phyloP scores from a whole-genome alignment of 225 moss, liverwort and hornwort genomes.

The Polytrichum commune region DNA sequence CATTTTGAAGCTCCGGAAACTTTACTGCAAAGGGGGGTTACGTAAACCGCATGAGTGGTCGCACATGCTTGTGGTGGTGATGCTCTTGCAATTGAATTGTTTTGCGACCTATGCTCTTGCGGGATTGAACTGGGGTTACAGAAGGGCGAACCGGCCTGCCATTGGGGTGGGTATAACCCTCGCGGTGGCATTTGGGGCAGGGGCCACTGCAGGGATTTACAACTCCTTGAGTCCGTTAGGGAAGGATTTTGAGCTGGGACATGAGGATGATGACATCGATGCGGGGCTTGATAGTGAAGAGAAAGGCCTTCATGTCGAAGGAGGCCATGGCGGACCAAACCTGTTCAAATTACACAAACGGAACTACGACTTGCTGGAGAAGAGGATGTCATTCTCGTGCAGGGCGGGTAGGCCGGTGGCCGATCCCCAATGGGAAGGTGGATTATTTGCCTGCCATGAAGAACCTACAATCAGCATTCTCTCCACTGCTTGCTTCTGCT shows the following conservation, averaged over 20 bases:
- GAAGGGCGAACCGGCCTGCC: conserved; percentile 68
- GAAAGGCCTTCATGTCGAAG: neutral
- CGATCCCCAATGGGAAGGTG: conserved; percentile 80
- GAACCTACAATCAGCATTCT: conserved; percentile 72
- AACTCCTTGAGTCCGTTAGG: conserved; percentile 74
- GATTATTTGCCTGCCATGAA: conserved; percentile 47
- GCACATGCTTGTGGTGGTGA: conserved; percentile 79
- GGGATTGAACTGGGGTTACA: conserved; percentile 90
- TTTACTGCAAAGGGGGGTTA: conserved; percentile 74
- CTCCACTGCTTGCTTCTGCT: conserved; percentile 58
- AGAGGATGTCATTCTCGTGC: conserved; percentile 63
- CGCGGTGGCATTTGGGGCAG: conserved; percentile 58
- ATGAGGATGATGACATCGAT: conserved; percentile 2
- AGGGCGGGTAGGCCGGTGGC: conserved; percentile 58
- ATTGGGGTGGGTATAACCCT: conserved; percentile 75
- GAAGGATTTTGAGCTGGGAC: conserved; percentile 53
- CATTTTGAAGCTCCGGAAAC: conserved; percentile 59
- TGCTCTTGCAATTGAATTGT: conserved; percentile 81
- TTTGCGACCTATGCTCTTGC: conserved; percentile 79
- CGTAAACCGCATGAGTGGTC: conserved; percentile 92
- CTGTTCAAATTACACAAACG: conserved; percentile 31
- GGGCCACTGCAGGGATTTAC: conserved; percentile 79
- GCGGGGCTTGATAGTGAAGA: conserved; percentile 22
- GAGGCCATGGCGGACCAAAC: conserved; percentile 15
- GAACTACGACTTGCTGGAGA: conserved; percentile 70